Conservation (phyloP, 345 rosid genomes). For the Chamaenerion angustifolium region DNA sequence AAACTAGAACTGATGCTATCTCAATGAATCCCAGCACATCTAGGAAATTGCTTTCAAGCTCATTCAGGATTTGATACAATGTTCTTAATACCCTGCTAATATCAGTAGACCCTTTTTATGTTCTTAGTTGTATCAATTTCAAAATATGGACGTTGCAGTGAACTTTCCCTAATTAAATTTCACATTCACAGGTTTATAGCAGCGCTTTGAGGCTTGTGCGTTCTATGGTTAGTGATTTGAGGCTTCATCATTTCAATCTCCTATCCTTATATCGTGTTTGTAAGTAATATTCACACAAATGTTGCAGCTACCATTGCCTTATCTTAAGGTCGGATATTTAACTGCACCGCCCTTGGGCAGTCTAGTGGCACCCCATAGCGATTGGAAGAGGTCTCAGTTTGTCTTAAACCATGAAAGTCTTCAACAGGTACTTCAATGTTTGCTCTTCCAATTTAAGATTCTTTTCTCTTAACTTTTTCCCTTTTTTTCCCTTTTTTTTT, state of each 20-base stretch:
- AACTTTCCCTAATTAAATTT: conserved; percentile 3
- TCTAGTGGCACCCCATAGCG: conserved; percentile 73
- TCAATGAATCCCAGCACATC: too few relatives aligned
- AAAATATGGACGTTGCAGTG: conserved; percentile 1
- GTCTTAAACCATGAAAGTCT: conserved; percentile 77
- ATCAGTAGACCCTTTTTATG: too few relatives aligned
- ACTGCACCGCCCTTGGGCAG: conserved; percentile 70
- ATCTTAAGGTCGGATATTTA: conserved; percentile 73
- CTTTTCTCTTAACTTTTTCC: too few relatives aligned
- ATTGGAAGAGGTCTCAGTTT: conserved; percentile 74
- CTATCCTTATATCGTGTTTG: not conserved
- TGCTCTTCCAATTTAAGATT: not conserved
- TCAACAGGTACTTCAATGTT: conserved; percentile 42
- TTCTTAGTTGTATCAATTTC: too few relatives aligned
- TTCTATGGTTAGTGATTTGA: conserved; percentile 64
- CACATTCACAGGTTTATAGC: conserved; percentile 63
- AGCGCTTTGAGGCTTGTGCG: conserved; percentile 93
- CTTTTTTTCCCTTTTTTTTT: too few relatives aligned
- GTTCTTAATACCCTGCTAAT: too few relatives aligned
- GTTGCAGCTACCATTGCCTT: conserved; percentile 76
- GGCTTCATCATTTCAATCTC: not conserved
- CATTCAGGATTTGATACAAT: too few relatives aligned
- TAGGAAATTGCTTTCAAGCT: too few relatives aligned
- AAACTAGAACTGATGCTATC: too few relatives aligned
- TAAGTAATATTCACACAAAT: not conserved